phyloP scores from a whole-genome alignment of 306 rosid species.

The Rosa rugosa region DNA sequence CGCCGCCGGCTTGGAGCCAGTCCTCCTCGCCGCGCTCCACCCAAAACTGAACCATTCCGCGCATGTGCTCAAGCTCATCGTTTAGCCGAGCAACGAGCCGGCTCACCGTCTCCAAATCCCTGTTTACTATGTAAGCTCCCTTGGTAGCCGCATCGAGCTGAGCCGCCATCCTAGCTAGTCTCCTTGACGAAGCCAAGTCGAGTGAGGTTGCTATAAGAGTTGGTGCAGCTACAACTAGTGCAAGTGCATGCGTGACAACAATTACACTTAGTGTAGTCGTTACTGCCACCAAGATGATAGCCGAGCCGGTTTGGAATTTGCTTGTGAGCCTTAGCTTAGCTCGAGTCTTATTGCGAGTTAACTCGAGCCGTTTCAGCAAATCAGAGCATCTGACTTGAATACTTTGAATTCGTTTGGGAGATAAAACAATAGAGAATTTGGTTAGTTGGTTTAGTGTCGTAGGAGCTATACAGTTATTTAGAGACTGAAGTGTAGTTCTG shows the following conservation, averaged over 20 bases:
- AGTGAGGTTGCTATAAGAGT: conserved; percentile 32
- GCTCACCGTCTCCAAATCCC: conserved; percentile 62
- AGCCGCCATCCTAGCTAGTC: conserved; percentile 27
- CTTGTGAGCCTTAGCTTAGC: conserved; percentile 30
- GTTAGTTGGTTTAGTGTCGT: conserved; percentile 13
- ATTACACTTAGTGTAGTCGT: conserved; percentile 46
- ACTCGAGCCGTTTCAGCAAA: conserved; percentile 52
- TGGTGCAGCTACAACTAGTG: conserved; percentile 47
- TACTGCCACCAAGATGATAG: conserved; percentile 32
- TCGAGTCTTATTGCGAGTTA: conserved; percentile 38
- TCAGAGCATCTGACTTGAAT: conserved; percentile 33
- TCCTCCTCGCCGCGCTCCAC: conserved; percentile 44
- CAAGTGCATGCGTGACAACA: conserved; percentile 53
- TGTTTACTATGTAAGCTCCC: conserved; percentile 63
- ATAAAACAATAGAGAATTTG: conserved; percentile 22
- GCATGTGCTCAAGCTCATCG: conserved; percentile 66
- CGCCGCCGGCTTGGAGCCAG: conserved; percentile 37
- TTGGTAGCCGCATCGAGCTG: conserved; percentile 67
- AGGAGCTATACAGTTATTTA: not conserved
- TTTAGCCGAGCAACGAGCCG: conserved; percentile 56
- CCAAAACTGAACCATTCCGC: conserved; percentile 49
- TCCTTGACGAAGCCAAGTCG: conserved; percentile 31
- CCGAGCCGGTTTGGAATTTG: conserved; percentile 36
- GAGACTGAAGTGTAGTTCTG: conserved; percentile 20
- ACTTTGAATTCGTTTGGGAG: conserved; percentile 1